These are phyloP conservation scores for Lachancea thermotolerans DNA, from an alignment of 805 yeast species.

Conservation along the genomic window DNA sequence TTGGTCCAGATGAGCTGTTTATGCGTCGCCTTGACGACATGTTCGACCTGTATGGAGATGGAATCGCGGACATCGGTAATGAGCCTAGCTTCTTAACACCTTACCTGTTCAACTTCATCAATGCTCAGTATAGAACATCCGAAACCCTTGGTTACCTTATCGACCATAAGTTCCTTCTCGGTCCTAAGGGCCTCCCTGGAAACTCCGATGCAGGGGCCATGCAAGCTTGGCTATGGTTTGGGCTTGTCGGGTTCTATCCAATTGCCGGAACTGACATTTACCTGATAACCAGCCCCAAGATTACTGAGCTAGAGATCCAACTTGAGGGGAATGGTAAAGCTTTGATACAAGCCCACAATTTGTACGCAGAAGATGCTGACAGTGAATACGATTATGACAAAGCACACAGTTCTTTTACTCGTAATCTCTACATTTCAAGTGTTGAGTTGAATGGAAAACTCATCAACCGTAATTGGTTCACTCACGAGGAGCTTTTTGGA, in stretches of 20 bases:
- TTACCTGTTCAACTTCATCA: constrained; percentile 31
- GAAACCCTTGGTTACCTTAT: constrained; percentile 30
- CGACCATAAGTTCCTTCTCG: constrained; percentile 23
- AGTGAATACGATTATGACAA: background rate
- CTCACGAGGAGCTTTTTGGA: constrained; percentile 28
- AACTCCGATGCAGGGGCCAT: constrained; percentile 37
- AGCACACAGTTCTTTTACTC: background rate
- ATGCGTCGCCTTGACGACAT: constrained; percentile 31
- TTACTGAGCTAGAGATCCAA: constrained; percentile 20
- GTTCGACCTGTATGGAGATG: constrained; percentile 28
- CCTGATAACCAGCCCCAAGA: constrained; percentile 30
- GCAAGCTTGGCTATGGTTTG: constrained; percentile 35
- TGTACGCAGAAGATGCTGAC: constrained; percentile 9
- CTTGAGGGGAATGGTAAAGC: constrained; percentile 24
- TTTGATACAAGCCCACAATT: constrained; percentile 22
- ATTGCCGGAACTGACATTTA: constrained; percentile 34
- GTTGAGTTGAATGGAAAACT: constrained; percentile 29
- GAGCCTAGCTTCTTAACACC: constrained; percentile 36
- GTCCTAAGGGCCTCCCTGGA: constrained; percentile 32
- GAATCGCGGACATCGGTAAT: constrained; percentile 33
- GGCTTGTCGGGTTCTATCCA: constrained; percentile 33
- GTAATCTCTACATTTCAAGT: constrained; percentile 27
- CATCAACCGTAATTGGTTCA: constrained; percentile 29
- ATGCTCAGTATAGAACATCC: constrained; percentile 26
- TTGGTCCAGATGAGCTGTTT: constrained; percentile 28